Conservation (phyloP, 192 early-diverging fungal species). For the Coemansia sp. region DNA sequence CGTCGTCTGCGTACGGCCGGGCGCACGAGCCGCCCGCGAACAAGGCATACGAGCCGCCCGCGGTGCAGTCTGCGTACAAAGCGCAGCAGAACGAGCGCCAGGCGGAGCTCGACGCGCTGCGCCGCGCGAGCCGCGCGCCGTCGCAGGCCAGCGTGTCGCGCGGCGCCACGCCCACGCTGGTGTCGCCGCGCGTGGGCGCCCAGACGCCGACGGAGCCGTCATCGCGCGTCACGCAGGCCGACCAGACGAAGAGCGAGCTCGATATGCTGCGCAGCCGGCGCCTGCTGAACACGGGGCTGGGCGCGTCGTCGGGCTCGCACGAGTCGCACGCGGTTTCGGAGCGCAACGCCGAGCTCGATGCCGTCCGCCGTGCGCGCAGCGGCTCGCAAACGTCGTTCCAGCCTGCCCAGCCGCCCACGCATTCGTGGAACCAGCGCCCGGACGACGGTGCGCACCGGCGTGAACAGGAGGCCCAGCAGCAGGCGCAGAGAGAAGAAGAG, state of each 20-base stretch:
- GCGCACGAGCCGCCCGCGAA: conserved; percentile 11
- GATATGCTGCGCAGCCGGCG: conserved; percentile 52
- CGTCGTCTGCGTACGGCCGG: conserved; percentile 20
- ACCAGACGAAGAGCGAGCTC: conserved; percentile 51
- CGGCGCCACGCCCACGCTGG: conserved; percentile 12
- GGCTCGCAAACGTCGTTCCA: conserved; percentile 26
- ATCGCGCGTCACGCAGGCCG: conserved; percentile 36
- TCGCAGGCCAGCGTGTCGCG: conserved; percentile 22
- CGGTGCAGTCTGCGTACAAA: conserved; percentile 11
- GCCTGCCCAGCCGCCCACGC: conserved; percentile 21
- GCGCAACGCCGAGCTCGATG: conserved; percentile 48
- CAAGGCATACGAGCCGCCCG: too few species aligned
- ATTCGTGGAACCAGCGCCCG: conserved; percentile 32
- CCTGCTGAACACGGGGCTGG: conserved; percentile 30
- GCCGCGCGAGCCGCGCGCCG: conserved; percentile 40
- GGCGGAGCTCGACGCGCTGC: conserved; percentile 51
- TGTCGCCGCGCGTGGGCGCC: conserved; percentile 20
- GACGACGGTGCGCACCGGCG: conserved; percentile 23
- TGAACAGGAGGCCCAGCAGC: conserved; percentile 17
- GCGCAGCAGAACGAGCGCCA: conserved; percentile 48
- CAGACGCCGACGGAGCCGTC: conserved; percentile 33
- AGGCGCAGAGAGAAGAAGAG: conserved; percentile 20
- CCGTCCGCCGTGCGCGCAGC: conserved; percentile 25
- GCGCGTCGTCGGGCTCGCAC: conserved; percentile 15
- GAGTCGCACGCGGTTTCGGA: conserved; percentile 5